Base-by-base conservation (phyloP, 139 green algal species). In the Gonium pectorale region DNA sequence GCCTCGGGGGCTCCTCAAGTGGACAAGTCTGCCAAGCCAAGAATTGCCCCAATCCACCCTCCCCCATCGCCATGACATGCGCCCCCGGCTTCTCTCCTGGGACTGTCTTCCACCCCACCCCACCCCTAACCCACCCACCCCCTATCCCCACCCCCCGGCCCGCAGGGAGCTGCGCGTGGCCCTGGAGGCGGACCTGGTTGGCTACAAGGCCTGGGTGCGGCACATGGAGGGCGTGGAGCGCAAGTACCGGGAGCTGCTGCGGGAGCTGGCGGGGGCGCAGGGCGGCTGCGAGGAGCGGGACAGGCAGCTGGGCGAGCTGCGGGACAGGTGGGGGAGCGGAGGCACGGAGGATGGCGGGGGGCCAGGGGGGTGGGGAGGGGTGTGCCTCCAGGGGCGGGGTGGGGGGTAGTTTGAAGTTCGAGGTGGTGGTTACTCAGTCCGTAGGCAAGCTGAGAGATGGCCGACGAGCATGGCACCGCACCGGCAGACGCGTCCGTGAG, bases 171-270 rank as follows among this genome's bases (percentile, higher is more conserved):
- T 82, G 59, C 63, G 88, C 1, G 41, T 66, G 38, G 85, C 86
- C 66, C 80, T 91, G 52, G 88, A 89, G 64, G 74, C 72, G n/a
- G 88, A 91, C 85, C 31, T 91, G 38, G 85, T 89, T 2, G 88
- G 88, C 22, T 83, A 75, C 67, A 91, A 88, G 86, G 79, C 80
- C 15, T 91, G 88, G 88, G 79, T 91, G 27, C 79, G 88, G 15
- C 74, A 85, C 44, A 82, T 90, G 81, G 80, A 87, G 67, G 63
- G 54, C 52, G 83, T 79, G 35, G 80, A 90, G 74, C 80, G 80
- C 52, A 56, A 52, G 40, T 84, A 86, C 86, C 86, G 41, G 27
- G 33, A n/a, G 37, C 33, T 69, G 35, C 54, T 89, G 68, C 44
- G 56, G 31, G 67, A 89, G 27, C 31, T 86, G 56, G 35, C 67